These are phyloP conservation scores for Dothidotthia symphoricarpi DNA, from an alignment of 2,329 filamentous ascomycete genomes.

Conservation along the genomic window DNA sequence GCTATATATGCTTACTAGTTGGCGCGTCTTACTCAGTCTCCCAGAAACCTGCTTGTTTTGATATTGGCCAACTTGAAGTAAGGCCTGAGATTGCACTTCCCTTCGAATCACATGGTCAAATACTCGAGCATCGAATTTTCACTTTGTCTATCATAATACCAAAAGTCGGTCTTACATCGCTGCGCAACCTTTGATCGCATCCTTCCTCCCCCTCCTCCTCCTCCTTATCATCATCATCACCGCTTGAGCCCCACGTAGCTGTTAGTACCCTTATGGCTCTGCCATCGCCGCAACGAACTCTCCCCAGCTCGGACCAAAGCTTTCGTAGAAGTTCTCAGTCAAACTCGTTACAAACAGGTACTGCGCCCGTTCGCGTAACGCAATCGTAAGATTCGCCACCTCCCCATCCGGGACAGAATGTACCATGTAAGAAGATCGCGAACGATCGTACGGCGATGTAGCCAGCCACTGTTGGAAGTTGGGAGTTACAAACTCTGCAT, in stretches of 20 bases:
- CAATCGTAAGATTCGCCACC: slow-evolving; percentile 11
- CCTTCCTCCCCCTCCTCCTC: too few species aligned
- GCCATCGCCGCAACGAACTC: slow-evolving; percentile 21
- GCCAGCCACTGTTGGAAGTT: slow-evolving; percentile 29
- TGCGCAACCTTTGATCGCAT: too few species aligned
- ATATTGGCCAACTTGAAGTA: too few species aligned
- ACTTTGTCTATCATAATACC: too few species aligned
- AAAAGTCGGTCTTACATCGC: too few species aligned
- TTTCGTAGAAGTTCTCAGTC: slow-evolving; percentile 19
- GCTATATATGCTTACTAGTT: too few species aligned
- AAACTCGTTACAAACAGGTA: slow-evolving; percentile 33
- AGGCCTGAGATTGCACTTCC: too few species aligned
- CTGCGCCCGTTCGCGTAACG: slow-evolving; percentile 14
- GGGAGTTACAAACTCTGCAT: slow-evolving; percentile 13
- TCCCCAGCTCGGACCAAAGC: slow-evolving; percentile 23
- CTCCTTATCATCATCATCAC: too few species aligned
- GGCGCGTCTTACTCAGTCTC: too few species aligned
- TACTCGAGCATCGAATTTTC: too few species aligned
- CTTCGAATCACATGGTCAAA: too few species aligned
- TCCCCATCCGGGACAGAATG: slow-evolving; percentile 22
- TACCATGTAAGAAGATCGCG: slow-evolving; percentile 26
- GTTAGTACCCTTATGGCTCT: background rate
- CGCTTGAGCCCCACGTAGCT: background rate
- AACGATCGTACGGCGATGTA: slow-evolving; percentile 21
- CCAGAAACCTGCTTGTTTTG: too few species aligned